A percentile compares a stretch with the other conserved stretches of the same genome.
Evolutionary conservation across 768 basidiomycete species (phyloP).

Genomic region (Hydnomerulius pinastri): DNA sequence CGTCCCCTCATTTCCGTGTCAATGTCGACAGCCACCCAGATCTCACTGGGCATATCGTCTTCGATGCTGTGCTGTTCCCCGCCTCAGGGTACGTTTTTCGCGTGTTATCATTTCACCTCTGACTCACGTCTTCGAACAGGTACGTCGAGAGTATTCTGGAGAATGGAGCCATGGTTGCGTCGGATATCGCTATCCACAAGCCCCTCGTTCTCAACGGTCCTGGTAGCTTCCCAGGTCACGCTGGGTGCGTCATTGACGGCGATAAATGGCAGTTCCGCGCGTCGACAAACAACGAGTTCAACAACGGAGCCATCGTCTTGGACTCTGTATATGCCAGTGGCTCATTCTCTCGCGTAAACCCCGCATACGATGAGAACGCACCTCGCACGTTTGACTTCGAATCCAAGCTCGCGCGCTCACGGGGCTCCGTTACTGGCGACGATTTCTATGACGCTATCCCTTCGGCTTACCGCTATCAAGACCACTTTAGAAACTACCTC

Average conservation of each 20-base stretch:
- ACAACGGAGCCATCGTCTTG: slow-evolving; percentile 10
- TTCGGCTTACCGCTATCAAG: too few relatives aligned
- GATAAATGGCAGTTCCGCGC: slow-evolving; percentile 18
- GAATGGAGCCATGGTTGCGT: slow-evolving; percentile 33
- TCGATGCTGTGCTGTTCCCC: slow-evolving; percentile 47
- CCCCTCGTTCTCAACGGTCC: slow-evolving; percentile 26
- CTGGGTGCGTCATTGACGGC: slow-evolving; percentile 15
- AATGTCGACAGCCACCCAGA: slow-evolving; percentile 36
- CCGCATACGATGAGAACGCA: slow-evolving; percentile 12
- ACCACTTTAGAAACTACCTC: slow-evolving; percentile 18
- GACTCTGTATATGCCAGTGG: slow-evolving; percentile 20
- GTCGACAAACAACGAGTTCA: slow-evolving; percentile 12
- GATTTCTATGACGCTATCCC: too few relatives aligned
- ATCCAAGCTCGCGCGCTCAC: slow-evolving; percentile 7
- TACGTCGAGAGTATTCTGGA: slow-evolving; percentile 34
- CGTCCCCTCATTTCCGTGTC: slow-evolving; percentile 36
- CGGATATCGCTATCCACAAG: slow-evolving; percentile 30
- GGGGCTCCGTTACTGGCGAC: too few relatives aligned
- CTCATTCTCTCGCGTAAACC: slow-evolving; percentile 12
- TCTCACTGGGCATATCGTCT: slow-evolving; percentile 46
- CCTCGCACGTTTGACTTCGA: slow-evolving; percentile 13
- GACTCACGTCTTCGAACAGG: slow-evolving; percentile 9
- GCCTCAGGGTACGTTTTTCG: slow-evolving; percentile 42
- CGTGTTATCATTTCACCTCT: neutral
- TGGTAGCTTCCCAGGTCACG: slow-evolving; percentile 18